Evolutionary conservation across 352 stramenopile genomes (phyloP).

Genomic region (Phytophthora colocasiae): DNA sequence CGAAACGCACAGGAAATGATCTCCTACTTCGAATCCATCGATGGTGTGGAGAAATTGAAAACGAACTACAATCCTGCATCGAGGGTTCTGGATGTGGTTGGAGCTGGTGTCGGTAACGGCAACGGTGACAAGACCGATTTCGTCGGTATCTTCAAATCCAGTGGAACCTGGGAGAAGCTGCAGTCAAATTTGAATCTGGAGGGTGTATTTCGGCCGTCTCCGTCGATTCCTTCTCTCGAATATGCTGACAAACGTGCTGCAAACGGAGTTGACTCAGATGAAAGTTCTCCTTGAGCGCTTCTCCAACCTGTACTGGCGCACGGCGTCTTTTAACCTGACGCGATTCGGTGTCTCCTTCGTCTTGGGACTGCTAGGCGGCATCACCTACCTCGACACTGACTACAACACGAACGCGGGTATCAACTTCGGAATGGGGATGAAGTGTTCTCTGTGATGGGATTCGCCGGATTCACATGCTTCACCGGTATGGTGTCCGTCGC

Average conservation of each 20-base stretch:
- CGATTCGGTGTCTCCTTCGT: conserved; percentile 7
- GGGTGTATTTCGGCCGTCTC: conserved; percentile 5
- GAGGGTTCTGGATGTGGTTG: conserved; percentile 27
- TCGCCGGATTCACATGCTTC: conserved; percentile 9
- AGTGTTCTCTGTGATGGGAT: conserved; percentile 12
- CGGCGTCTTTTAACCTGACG: conserved; percentile 25
- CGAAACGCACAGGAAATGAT: conserved; percentile 24
- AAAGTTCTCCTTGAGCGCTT: conserved; percentile 18
- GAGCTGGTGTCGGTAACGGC: conserved; percentile 17
- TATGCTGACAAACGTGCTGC: conserved; percentile 22
- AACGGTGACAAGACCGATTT: conserved; percentile 11
- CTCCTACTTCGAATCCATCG: conserved; percentile 16
- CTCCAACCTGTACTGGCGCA: conserved; percentile 23
- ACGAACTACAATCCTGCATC: conserved; percentile 12
- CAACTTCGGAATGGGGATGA: conserved; percentile 22
- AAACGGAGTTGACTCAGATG: conserved; percentile 25
- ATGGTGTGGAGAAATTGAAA: conserved; percentile 12
- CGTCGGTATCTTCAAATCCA: conserved; percentile 10
- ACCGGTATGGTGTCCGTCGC: conserved; percentile 17
- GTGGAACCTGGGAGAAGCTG: not conserved
- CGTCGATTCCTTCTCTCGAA: conserved; percentile 3
- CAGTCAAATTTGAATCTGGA: conserved; percentile 6
- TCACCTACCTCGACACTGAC: conserved; percentile 9
- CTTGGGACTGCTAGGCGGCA: conserved; percentile 1
- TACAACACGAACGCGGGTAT: conserved; percentile 15